Evolutionary conservation across 768 basidiomycete species (phyloP).

Genomic region (Pleurotus tuoliensis): DNA sequence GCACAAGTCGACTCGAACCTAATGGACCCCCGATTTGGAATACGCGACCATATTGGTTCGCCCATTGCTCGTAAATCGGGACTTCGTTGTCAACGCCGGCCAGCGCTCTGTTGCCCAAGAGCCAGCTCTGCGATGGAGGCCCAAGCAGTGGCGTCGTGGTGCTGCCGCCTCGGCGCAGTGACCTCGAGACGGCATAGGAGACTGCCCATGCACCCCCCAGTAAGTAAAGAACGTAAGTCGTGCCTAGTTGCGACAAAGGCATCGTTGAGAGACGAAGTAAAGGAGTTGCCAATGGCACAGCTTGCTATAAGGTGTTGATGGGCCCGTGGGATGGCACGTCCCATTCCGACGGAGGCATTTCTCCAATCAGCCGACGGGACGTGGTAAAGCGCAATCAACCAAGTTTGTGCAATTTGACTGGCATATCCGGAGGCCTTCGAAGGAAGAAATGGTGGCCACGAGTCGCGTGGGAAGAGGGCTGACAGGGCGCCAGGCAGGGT

Average conservation of each 20-base stretch:
- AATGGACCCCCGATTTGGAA: slow-evolving; percentile 36
- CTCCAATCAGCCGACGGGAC: not conserved
- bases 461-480: too few relatives aligned
- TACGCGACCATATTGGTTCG: slow-evolving; percentile 41
- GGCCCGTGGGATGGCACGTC: not conserved
- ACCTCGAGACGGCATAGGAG: not conserved
- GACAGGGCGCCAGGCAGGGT: too few relatives aligned
- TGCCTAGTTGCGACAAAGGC: not conserved
- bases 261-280: not conserved
- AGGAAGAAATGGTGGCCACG: too few relatives aligned
- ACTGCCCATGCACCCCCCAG: not conserved
- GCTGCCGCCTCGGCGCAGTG: not conserved
- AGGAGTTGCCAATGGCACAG: not conserved
- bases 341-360: not conserved
- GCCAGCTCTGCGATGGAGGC: slow-evolving; percentile 35
- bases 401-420: too few relatives aligned
- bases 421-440: too few relatives aligned
- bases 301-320: not conserved
- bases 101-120: slow-evolving; percentile 36
- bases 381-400: too few relatives aligned
- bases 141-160: slow-evolving; percentile 34
- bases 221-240: not conserved
- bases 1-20: slow-evolving; percentile 28
- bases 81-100: slow-evolving; percentile 24
- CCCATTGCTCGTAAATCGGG: slow-evolving; percentile 42